Evolutionary conservation across 805 yeast genomes (phyloP), one percentile per base, ranked within the genome.

Genomic region (Saccharomyces kudriavzevii): DNA sequence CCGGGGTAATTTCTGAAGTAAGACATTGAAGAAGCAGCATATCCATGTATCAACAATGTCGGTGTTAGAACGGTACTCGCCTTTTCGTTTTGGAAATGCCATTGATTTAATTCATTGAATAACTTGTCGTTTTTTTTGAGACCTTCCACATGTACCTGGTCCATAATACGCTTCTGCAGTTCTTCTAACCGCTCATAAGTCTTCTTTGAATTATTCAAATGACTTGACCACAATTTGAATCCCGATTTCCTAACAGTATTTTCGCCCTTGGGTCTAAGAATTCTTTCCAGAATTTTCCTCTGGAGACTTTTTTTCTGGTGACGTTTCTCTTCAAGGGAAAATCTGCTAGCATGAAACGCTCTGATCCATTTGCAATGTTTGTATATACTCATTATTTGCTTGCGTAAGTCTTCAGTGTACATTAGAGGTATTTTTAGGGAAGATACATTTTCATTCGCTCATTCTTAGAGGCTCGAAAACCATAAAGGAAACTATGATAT

Each of bases 11-110:
- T 92, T 56, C 85, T 80, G 62, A 84, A 79, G 61, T 82, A 92
- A 52, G 89, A 82, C 26, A 95, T 92, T 13, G 90, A 78, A 1
- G 96, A 88, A 0, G 98, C 96, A 1, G 96, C 97, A 65, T 89
- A 90, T 0, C 99, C 99, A 68, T 92, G 99, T 4, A 94, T 71
- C 57, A 92, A 69, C 1, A 94, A 57, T 4, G 76, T 67, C 1
- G 78, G 77, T 1, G 68, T 64, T 1, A 50, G 50, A 14, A 71
- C 60, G 3, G 31, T 48, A 5, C 50, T 35, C 5, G 61, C 65
- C 2, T 48, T 45, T 8, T 54, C 29, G 48, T 68, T 70, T 9
- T 55, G 67, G 58, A 68, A 61, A 60, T 65, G 67, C 71, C 69
- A 67, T 52, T 67, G 66, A 48, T 68, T 67, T 6, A 68, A 57